Percentiles rank a stretch among this genome's conserved stretches.
Evolutionary conservation across 169 alveolate species (phyloP).

Genomic region (Condylostoma magnum): DNA sequence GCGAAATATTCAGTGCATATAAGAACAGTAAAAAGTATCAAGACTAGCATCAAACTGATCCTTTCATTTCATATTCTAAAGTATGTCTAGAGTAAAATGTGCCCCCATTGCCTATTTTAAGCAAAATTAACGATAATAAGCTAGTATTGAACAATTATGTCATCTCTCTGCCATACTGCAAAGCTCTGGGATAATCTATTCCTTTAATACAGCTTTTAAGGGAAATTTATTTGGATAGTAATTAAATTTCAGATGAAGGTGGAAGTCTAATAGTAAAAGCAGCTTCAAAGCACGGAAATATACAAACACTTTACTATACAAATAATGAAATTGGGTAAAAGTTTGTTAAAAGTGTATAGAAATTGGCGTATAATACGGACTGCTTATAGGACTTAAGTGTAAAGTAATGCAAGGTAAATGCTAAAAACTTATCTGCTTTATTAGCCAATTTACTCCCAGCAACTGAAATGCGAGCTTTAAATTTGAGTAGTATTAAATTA

Average conservation of each 20-base stretch:
- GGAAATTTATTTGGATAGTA: conserved; percentile 9
- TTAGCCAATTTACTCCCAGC: neutral
- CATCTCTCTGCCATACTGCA: neutral
- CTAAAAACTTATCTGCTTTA: neutral
- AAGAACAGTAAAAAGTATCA: conserved; percentile 4
- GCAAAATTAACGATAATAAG: neutral
- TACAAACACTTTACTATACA: conserved; percentile 13
- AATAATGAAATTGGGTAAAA: conserved; percentile 20
- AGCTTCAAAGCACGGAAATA: neutral
- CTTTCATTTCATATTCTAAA: neutral
- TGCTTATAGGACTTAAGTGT: neutral
- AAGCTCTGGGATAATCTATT: conserved; percentile 13
- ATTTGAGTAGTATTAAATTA: neutral
- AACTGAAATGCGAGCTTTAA: neutral
- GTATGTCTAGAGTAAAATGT: neutral
- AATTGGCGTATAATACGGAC: neutral
- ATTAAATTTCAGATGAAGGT: conserved; percentile 14
- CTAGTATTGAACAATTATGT: neutral
- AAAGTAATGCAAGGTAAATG: neutral
- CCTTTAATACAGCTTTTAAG: neutral
- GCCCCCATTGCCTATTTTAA: conserved; percentile 14
- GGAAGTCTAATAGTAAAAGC: conserved; percentile 7
- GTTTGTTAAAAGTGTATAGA: neutral
- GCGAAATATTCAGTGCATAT: neutral
- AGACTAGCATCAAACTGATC: neutral